Base-by-base conservation (phyloP, 768 basidiomycete species). In the Leccinum arenicola region DNA sequence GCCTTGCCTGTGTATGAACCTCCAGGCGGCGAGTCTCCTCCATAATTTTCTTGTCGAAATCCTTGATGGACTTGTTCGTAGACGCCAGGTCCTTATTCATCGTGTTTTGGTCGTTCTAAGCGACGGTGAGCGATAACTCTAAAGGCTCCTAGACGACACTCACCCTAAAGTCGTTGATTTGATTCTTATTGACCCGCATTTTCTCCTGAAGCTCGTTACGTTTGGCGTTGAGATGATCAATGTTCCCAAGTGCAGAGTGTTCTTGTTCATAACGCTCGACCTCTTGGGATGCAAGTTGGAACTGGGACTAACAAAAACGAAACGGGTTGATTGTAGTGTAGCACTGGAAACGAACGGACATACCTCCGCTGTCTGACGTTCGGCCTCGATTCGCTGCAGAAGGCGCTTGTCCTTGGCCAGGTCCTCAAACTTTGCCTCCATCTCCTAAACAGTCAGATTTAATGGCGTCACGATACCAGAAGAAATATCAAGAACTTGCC, bases 1-100 rank as follows among this genome's bases (percentile, higher is more conserved):
- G 85, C 66, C 85, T 86, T 12, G 75, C 82, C 63, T 88, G 84
- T 3, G 83, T 83, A 61, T 84, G 79, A 6, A 75, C 74, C 59
- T 77, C 85, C 74, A 83, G 77, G 45, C 80, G 83, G 31, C 70
- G 74, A 6, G 78, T 76, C 69, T 89, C 88, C 33, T 76, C 76
- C 6, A 64, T 72, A 50, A 93, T 85, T 53, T 82, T 76, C 17
- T 70, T 63, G 2, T 82, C 70, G n/a, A 74, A 67, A 0, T 75
- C 72, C 17, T 63, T 60, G 50, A 82, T 78, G 14, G 70, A 58
- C 25, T 54, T 65, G 23, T 75, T 70, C 25, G 74, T 59, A 4
- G 66, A 68, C 6, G 69, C 72, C 40, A 83, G 70, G 54, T 74
- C 76, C 4, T 65, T 60, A 50, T 80, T 77, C 71, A 88, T 85